Evolutionary conservation across 805 yeast species (phyloP), one percentile per base, ranked within the genome.

Genomic region (Cyberlindnera mississippiensis): DNA sequence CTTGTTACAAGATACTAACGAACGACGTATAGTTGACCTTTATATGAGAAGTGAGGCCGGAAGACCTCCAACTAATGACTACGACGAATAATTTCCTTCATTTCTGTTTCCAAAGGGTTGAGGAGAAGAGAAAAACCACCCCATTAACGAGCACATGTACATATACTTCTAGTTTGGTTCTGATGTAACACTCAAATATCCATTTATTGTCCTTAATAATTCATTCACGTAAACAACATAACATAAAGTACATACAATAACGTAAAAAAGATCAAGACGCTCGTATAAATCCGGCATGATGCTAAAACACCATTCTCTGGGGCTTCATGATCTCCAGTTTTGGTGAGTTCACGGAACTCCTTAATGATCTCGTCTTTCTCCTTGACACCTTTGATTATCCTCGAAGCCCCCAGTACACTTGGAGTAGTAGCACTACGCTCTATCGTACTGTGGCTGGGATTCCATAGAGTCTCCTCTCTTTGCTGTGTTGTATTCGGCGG

Each of bases 61-160:
- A 18, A 37, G 27, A 31, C 40, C 40, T 15, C 40, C 40, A 7
- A 9, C 14, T 4, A 31, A 37, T 17, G 40, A 37, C 17, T 37
- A 37, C 26, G 40, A 37, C 14, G 40, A 37, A 22, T 37, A 20
- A 37, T 3, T 16, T 11, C n/a, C 24, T 9, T 15, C 20, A 12
- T 27, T 11, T 13, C 24, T 20, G 24, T 20, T 20, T 20, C 24
- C 24, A 20, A 9, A 6, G 24, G 24, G 24, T 6, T 20, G 24
- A 20, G n/a, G n/a, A n/a, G n/a, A 20, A 20, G 24, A 20, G 8
- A 20, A 20, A 85, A n/a, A n/a, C n/a, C n/a, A n/a, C n/a, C n/a
- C n/a, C n/a, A n/a, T n/a, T 57, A 98, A 93, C 66, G 93, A 89
- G 64, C 95, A 89, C 57, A 74, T 72, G 33, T 76, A 53, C 28